Base-by-base conservation (phyloP, 1,284 basidiomycete genomes). In the Ganoderma leucocontextum region DNA sequence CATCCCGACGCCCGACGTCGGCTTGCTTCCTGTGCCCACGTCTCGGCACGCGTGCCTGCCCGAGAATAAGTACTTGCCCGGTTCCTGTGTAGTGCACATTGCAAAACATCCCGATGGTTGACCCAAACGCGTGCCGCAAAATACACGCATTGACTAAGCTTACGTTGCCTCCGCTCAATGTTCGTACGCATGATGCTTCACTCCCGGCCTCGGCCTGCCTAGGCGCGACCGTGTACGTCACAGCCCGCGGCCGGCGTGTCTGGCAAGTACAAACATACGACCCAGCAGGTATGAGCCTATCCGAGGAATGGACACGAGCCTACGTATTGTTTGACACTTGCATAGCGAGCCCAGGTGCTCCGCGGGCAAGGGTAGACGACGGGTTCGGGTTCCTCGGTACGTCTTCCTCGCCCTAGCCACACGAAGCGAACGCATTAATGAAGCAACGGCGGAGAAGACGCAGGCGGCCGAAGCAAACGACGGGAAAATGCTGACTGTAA, bases 201-300 rank as follows among this genome's bases (percentile, higher is more conserved):
- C 52, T 22, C 33, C 52, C 52, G 33, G 52, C 52, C 52, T 35
- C 29, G 52, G 52, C 52, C 52, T 33, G 52, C 52, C 52, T 13
- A 55, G 52, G 33, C 52, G 52, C 25, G 33, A 13, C 29, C 52
- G 33, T 17, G 52, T 33, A 55, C 52, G 52, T 55, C 52, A 55
- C 52, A 22, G 29, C 25, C 52, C 52, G 29, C 52, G 33, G 29
- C 25, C 52, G 29, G 52, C 52, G 52, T 55, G 52, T 55, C 52
- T 29, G 52, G 47, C 47, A 49, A 49, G 47, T 25, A 49, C 47
- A 49, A 49, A 25, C 47, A 22, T 49, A 22, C 47, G 12, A 4
- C 22, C 47, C 52, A 4, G 15, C 52, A 53, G 52, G 25, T 33
- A 29, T 22, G 47, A 49, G 47, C 47, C 25, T 55, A 13, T 55